Percentiles rank a stretch among this genome's conserved stretches.
phyloP scores from a whole-genome alignment of 2,329 filamentous ascomycete genomes.

The Exophiala bonariae region DNA sequence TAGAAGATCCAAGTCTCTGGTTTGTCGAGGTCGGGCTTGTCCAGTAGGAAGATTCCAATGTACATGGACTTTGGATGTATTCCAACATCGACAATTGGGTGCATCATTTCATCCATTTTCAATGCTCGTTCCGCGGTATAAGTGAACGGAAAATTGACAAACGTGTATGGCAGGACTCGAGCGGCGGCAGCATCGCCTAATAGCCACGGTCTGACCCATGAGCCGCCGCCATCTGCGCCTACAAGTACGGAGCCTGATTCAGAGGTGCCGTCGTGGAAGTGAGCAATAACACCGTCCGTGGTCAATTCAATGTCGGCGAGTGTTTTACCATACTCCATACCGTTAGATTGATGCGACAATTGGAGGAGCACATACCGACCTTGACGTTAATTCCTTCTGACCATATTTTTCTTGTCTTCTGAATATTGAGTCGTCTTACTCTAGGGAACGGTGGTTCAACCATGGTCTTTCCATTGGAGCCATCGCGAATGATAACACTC shows the following conservation, averaged over 20 bases:
- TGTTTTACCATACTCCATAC: conserved; percentile 19
- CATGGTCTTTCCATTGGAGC: conserved; percentile 28
- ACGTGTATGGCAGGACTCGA: conserved; percentile 15
- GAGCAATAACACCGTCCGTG: conserved; percentile 17
- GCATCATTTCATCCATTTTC: conserved; percentile 26
- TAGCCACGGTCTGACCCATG: conserved; percentile 21
- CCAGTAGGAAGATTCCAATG: conserved; percentile 22
- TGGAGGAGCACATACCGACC: conserved; percentile 5
- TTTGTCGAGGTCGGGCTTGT: conserved; percentile 23
- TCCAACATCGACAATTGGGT: conserved; percentile 27
- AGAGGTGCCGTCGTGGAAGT: conserved; percentile 24
- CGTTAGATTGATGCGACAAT: background rate
- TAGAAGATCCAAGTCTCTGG: conserved; percentile 27
- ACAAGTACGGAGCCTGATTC: conserved; percentile 25
- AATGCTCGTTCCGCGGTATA: conserved; percentile 23
- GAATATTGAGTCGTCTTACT: conserved; percentile 38
- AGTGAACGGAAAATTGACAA: conserved; percentile 22
- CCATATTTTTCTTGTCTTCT: conserved; percentile 35
- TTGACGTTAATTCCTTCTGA: conserved; percentile 33
- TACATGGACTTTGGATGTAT: conserved; percentile 26
- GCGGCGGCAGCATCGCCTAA: conserved; percentile 18
- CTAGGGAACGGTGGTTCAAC: conserved; percentile 28
- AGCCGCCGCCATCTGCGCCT: conserved; percentile 27
- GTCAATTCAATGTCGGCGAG: conserved; percentile 18
- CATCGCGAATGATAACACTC: conserved; percentile 24